phyloP scores from a whole-genome alignment of 2,329 filamentous ascomycete species.

The Botrytis medusae region DNA sequence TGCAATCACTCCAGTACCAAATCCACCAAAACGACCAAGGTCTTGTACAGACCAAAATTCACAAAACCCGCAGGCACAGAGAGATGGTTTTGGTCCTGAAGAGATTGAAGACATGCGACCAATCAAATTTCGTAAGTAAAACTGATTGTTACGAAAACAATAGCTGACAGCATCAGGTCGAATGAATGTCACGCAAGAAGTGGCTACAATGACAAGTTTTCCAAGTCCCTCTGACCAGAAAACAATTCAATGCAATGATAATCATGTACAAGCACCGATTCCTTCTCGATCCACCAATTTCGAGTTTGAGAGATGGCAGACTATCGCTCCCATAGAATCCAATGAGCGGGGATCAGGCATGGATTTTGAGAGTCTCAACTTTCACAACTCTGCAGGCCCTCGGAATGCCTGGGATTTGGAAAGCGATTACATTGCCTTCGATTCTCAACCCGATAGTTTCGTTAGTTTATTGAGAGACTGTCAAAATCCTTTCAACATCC shows the following conservation, averaged over 20 bases:
- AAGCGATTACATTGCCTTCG: neutral
- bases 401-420: neutral
- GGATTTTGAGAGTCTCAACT: neutral
- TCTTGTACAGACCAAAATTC: neutral
- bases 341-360: neutral
- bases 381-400: neutral
- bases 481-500: neutral
- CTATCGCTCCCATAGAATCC: neutral
- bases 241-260: neutral
- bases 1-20: neutral
- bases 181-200: neutral
- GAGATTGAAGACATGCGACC: neutral
- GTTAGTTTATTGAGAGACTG: neutral
- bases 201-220: neutral
- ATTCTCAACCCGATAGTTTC: neutral
- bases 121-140: neutral
- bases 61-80: neutral
- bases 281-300: neutral
- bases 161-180: neutral
- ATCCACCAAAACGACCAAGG: neutral
- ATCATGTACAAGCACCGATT: neutral
- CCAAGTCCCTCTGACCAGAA: neutral
- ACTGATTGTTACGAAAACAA: neutral
- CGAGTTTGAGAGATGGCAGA: neutral
- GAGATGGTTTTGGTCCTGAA: neutral